A percentile compares a stretch with the other conserved stretches of the same genome.
Evolutionary conservation across 441 rosid genomes (phyloP).

Genomic region (Kokia cookei): DNA sequence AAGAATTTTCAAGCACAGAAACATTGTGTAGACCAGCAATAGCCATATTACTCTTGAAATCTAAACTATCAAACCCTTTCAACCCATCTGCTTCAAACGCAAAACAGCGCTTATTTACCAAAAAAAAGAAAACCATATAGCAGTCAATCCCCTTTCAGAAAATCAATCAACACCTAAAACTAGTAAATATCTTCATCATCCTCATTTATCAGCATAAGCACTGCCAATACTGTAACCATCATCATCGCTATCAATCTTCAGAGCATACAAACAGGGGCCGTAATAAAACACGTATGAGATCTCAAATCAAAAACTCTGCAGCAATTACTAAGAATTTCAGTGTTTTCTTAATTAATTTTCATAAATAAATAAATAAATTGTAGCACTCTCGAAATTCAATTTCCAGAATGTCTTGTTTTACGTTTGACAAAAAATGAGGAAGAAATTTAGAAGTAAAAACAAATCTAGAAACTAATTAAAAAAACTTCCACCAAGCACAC

Average conservation of each 20-base stretch:
- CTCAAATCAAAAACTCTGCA: slow-evolving; percentile 14
- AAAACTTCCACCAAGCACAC: background rate
- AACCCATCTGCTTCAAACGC: slow-evolving; percentile 38
- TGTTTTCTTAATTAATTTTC: background rate
- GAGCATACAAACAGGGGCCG: background rate
- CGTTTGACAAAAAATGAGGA: background rate
- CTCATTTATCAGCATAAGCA: slow-evolving; percentile 15
- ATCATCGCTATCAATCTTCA: slow-evolving; percentile 20
- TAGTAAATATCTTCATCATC: slow-evolving; percentile 16
- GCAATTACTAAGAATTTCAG: background rate
- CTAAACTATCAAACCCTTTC: slow-evolving; percentile 20
- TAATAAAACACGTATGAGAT: slow-evolving; percentile 2
- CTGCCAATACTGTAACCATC: background rate
- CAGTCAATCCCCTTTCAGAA: slow-evolving; percentile 24
- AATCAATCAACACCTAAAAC: slow-evolving; percentile 22
- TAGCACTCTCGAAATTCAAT: background rate
- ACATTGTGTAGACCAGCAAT: slow-evolving; percentile 76
- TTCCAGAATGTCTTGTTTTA: background rate
- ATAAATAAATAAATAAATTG: background rate
- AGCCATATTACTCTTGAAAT: slow-evolving; percentile 45
- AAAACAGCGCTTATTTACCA: background rate
- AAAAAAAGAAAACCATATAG: background rate
- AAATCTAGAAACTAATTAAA: background rate
- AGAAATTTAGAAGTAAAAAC: background rate
- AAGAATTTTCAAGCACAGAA: slow-evolving; percentile 65